Percentiles rank a stretch among this genome's conserved stretches.
Evolutionary conservation across 2,329 filamentous ascomycete genomes (phyloP).

Genomic region (Fusarium brevicatenulatum): DNA sequence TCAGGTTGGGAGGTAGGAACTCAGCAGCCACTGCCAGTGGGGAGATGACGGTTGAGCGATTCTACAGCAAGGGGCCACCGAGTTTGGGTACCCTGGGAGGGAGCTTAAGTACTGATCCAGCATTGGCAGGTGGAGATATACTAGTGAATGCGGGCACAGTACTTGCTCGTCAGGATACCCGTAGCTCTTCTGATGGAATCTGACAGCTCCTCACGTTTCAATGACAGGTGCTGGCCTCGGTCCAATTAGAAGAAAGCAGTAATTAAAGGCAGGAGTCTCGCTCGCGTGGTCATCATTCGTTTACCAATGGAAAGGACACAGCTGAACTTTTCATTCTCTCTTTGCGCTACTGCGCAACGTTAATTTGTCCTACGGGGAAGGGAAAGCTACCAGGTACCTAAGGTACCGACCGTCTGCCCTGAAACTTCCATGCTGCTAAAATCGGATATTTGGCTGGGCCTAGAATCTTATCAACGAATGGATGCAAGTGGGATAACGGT

Average conservation of each 20-base stretch:
- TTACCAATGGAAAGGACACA: neutral
- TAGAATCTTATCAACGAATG: conserved; percentile 3
- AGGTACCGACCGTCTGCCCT: conserved; percentile 16
- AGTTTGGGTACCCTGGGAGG: conserved; percentile 25
- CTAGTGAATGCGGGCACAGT: conserved; percentile 19
- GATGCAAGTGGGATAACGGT: conserved; percentile 1
- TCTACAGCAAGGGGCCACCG: conserved; percentile 3
- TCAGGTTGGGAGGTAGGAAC: conserved; percentile 32
- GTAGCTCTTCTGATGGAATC: conserved; percentile 7
- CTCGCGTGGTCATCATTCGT: conserved; percentile 25
- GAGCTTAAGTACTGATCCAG: conserved; percentile 20
- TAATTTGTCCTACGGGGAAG: neutral
- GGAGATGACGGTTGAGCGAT: conserved; percentile 31
- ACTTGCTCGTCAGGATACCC: neutral
- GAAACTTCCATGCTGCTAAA: conserved; percentile 19
- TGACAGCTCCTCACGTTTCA: conserved; percentile 24
- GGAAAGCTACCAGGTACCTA: neutral
- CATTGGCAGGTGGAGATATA: conserved; percentile 8
- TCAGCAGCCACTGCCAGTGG: conserved; percentile 19
- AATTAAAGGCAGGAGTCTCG: conserved; percentile 13
- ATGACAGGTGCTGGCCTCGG: conserved; percentile 8
- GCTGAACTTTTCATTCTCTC: conserved; percentile 6
- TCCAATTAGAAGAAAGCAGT: conserved; percentile 27
- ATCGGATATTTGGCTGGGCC: conserved; percentile 10
- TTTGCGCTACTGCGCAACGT: conserved; percentile 6